Base-by-base conservation (phyloP, 2,329 filamentous ascomycete species). In the Trichoderma oligosporum region DNA sequence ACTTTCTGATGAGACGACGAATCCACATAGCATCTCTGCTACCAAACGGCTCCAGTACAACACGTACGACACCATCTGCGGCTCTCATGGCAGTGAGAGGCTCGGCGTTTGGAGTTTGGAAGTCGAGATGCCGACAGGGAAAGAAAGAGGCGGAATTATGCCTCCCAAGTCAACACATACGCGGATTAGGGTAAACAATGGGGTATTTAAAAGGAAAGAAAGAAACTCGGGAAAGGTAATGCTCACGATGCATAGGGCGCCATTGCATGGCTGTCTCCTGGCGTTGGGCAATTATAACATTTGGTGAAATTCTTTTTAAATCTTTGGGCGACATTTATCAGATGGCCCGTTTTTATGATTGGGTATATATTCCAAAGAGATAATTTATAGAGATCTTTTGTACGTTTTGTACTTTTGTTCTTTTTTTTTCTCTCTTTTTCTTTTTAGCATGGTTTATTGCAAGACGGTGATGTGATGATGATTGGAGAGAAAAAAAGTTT, bases 261-360 rank as follows among this genome's bases (percentile, higher is more conserved):
- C 52, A 45, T 53, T 49, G 56, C 22, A 45, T 39, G 61, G 61
- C 41, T 47, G 45, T 53, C 52, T 44, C 54, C 29, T 52, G 59
- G 61, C 59, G 61, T 62, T 62, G 59, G 60, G 46, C 56, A 44
- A 47, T 39, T 18, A 39, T 57, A 20, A 52, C 46, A 48, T 56
- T 33, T 46, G 54, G 42, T 45, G 25, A 42, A 22, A 31, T 27
- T 36, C 31, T 53, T 44, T 22, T 33, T 27, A 36, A 46, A 46
- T 55, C 31, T 46, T 31, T 14, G 24, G 31, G 60, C 54, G 54
- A 39, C 44, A 51, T 45, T 36, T 44, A 39, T 36, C 9, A 14
- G 35, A 38, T 31, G 20, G 33, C 29, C 18, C 31, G 11, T 27
- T 41, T 61, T 46, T 60, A 61, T 53, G 57, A 60, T 57, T 61